Base-by-base conservation (phyloP, 352 stramenopile genomes). In the Discostella stelligera region DNA sequence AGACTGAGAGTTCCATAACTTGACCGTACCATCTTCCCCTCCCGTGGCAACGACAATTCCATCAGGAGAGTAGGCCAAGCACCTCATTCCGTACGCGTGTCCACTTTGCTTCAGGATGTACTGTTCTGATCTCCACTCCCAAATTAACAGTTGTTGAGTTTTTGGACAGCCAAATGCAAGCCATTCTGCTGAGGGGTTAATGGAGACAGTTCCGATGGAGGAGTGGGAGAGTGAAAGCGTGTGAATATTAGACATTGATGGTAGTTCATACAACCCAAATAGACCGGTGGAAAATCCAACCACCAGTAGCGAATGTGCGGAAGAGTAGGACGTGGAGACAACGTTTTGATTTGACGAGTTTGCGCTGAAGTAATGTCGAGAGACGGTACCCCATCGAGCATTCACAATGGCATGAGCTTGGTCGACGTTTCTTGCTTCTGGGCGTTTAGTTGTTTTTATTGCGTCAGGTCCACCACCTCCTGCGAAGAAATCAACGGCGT, bases 61-160 rank as follows among this genome's bases (percentile, higher is more conserved):
- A 74, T 99, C 97, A 0, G 96, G 96, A 16, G 95, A 98, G 86
- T 98, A 99, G 46, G 97, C 97, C 49, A 98, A 93, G 52, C 77
- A 89, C 74, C 98, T 98, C 72, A 99, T 93, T 71, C 98, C 96
- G 79, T 99, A 98, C 62, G 97, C 97, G 90, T 99, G 97, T 54
- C 97, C 97, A 74, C 98, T 96, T 85, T 99, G 98, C 86, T 99
- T 99, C 11, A 99, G 89, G 52, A 99, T 95, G 74, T 99, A 99
- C 20, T 96, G 98, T 91, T 99, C 98, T 0, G 95, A 98, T 67
- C 97, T 91, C 97, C 97, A 99, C 78, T 99, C 97, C 97, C 97
- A 99, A 37, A 99, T 97, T 16, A 99, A 89, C 25, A 99, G 84
- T 88, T 99, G 97, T n/a, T 98, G 96, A n/a, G 98, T 95, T 60